Conservation (phyloP, 305 asterid species). For the Fraxinus velutina region DNA sequence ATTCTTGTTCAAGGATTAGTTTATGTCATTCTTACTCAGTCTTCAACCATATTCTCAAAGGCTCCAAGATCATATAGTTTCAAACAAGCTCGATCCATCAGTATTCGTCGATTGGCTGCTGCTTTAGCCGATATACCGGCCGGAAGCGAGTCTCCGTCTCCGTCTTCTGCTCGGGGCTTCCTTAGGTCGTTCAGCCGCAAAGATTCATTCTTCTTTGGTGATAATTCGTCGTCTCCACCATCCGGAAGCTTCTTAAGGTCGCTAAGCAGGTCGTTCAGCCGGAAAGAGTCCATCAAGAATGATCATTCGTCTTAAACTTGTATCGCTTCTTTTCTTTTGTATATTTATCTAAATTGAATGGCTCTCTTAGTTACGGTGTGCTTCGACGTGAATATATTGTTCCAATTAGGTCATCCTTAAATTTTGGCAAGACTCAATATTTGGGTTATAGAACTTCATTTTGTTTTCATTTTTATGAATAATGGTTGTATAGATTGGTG, state of each 20-base stretch:
- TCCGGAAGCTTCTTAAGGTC: background rate
- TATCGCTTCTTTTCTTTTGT: background rate
- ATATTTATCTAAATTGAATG: background rate
- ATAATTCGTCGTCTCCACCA: background rate
- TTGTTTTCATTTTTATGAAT: background rate
- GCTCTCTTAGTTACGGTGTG: background rate
- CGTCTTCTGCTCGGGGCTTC: slow-evolving; percentile 28
- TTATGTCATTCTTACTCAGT: slow-evolving; percentile 53
- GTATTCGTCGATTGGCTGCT: slow-evolving; percentile 74
- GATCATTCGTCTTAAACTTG: background rate
- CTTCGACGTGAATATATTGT: background rate
- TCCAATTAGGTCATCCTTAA: background rate
- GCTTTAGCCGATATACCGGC: slow-evolving; percentile 55
- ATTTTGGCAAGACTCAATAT: background rate
- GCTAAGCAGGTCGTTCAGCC: background rate
- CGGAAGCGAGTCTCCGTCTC: slow-evolving; percentile 37
- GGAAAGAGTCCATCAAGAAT: background rate
- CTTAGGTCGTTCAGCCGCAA: slow-evolving; percentile 41
- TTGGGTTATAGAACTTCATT: background rate
- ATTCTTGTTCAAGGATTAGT: slow-evolving; percentile 62
- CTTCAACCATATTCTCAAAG: slow-evolving; percentile 62
- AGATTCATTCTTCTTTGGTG: slow-evolving; percentile 7
- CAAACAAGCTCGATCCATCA: slow-evolving; percentile 52
- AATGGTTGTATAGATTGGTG: background rate
- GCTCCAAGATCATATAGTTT: slow-evolving; percentile 52